Base-by-base conservation (phyloP, 257 asterid species). In the Echium plantagineum region DNA sequence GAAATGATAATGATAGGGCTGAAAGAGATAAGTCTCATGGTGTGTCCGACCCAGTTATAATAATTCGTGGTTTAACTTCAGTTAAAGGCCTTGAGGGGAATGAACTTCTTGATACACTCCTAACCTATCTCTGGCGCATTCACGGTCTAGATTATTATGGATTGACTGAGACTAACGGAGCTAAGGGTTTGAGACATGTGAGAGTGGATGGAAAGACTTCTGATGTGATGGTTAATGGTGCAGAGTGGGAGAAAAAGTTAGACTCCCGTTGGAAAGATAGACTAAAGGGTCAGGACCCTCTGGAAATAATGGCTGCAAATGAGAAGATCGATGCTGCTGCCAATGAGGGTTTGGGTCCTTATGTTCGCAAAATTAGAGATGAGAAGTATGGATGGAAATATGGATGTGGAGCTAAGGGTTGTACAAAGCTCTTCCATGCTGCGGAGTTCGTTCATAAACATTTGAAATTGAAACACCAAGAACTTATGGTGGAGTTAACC, bases 341-440 rank as follows among this genome's bases (percentile, higher is more conserved):
- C 35, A 80, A 74, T 48, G 97, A 89, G 83, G 97, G 76, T 26
- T 78, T 93, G 71, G 97, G 89, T 61, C 97, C 98, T 16, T 66
- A 66, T 73, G 94, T 91, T 53, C 94, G 95, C 67, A 88, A 91
- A 68, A 91, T 91, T 67, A 89, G 95, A 81, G 98, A 91, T 74
- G 98, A 88, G 80, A 91, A 91, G 78, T 91, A 91, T 66, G 98
- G 98, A 19, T 88, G 98, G 97, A 91, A 91, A 79, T 91, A 85
- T 80, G 97, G 98, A 54, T 91, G 98, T 75, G 98, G 98, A 74
- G 98, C 98, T 60, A 91, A 91, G 78, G 98, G 98, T 55, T 88
- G 98, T 65, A 88, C 95, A 22, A 91, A 91, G 76, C 94, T 91
- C 73, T 91, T 91, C 72, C 98, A 91, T 71, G 97, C 98, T 24